These are phyloP conservation scores for Dictyostelium brefeldianum DNA, from an alignment of 78 protist genomes.

Conservation along the genomic window DNA sequence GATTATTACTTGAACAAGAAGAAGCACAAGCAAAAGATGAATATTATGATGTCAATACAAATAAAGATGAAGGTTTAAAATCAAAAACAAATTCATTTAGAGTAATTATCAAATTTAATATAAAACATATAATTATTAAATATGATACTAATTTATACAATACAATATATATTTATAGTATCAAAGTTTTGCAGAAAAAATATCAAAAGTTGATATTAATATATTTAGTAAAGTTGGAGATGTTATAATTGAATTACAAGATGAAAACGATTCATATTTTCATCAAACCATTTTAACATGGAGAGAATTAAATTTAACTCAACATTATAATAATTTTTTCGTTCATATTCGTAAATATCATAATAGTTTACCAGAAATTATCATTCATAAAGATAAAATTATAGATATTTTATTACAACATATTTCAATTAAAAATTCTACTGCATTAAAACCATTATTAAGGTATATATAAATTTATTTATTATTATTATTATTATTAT, in stretches of 20 bases:
- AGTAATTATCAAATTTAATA: not conserved
- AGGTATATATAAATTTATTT: not conserved
- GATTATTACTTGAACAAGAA: not conserved
- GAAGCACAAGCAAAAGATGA: not conserved
- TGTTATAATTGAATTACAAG: constrained; percentile 41
- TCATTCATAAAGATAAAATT: constrained; percentile 50
- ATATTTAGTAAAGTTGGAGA: constrained; percentile 63
- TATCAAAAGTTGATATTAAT: constrained; percentile 59
- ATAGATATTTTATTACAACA: constrained; percentile 25
- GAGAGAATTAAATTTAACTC: constrained; percentile 53
- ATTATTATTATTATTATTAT: not conserved
- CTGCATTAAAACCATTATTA: constrained; percentile 57
- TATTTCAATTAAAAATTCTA: constrained; percentile 20
- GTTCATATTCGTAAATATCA: constrained; percentile 50
- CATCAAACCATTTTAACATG: constrained; percentile 38
- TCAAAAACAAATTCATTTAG: constrained; percentile 1
- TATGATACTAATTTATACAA: not conserved
- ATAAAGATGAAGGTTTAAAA: not conserved
- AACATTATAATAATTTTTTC: constrained; percentile 16
- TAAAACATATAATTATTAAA: not conserved
- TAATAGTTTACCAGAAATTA: constrained; percentile 24
- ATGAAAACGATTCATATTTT: constrained; percentile 65
- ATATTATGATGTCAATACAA: not conserved
- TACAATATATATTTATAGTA: not conserved
- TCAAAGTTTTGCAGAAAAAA: constrained; percentile 51